These are phyloP conservation scores for Neurospora sp. DNA, from an alignment of 495 filamentous ascomycete genomes.

Conservation along the genomic window DNA sequence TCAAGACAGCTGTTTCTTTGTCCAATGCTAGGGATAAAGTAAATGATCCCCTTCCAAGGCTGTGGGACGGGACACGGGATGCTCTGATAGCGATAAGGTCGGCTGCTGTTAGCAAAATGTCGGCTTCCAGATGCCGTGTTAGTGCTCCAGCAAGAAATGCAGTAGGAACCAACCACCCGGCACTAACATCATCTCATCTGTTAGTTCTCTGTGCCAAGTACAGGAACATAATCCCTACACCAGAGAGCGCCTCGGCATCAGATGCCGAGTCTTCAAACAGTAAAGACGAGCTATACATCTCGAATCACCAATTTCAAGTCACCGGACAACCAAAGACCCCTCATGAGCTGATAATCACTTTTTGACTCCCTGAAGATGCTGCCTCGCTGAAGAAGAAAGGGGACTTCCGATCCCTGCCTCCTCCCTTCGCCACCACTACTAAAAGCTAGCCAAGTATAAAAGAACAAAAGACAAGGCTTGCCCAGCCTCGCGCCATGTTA, in stretches of 20 bases:
- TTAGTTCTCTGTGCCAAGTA: too few species aligned
- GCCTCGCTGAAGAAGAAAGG: neutral
- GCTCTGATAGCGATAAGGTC: neutral
- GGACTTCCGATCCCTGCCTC: neutral
- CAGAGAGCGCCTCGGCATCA: too few species aligned
- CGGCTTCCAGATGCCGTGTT: neutral
- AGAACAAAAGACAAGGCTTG: neutral
- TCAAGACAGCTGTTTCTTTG: neutral
- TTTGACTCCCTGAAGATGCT: neutral
- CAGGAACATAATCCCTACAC: too few species aligned
- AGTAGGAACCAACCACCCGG: neutral
- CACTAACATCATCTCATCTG: neutral
- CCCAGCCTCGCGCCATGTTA: neutral
- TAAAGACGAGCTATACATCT: neutral
- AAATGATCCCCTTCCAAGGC: neutral
- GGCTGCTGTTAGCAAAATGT: neutral
- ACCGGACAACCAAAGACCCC: neutral
- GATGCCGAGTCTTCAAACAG: neutral
- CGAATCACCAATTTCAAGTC: neutral
- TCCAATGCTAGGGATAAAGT: neutral
- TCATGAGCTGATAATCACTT: neutral
- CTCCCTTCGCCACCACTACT: neutral
- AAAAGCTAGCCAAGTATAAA: neutral
- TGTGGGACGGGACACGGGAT: neutral
- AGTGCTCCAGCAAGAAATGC: neutral